Conservation (phyloP, 768 basidiomycete genomes). For the Cubamyces sp. region DNA sequence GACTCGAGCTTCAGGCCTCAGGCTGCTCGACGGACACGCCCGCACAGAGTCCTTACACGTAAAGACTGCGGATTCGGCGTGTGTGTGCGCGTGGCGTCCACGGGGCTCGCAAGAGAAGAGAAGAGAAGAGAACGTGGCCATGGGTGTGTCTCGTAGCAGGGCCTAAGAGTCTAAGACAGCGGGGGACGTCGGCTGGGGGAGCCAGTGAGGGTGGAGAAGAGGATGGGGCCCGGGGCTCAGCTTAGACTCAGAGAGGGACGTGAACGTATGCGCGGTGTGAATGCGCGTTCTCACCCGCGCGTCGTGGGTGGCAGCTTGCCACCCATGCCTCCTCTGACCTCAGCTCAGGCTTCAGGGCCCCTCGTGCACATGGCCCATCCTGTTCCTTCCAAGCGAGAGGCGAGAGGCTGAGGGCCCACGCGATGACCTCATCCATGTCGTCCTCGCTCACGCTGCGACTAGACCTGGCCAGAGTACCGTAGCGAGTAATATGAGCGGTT, state of each 20-base stretch:
- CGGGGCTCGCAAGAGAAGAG: too few relatives aligned
- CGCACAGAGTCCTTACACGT: not conserved
- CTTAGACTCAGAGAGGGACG: not conserved
- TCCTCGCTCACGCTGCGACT: conserved; percentile 10
- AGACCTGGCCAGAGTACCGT: too few relatives aligned
- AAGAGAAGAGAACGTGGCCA: too few relatives aligned
- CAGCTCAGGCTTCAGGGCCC: too few relatives aligned
- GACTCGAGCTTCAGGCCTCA: not conserved
- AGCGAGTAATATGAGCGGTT: too few relatives aligned
- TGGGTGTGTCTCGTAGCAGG: too few relatives aligned
- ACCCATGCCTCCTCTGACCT: too few relatives aligned
- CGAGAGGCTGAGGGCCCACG: conserved; percentile 1
- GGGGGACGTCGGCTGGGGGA: conserved; percentile 5
- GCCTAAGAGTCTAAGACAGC: not conserved
- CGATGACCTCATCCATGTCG: conserved; percentile 15
- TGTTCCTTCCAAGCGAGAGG: too few relatives aligned
- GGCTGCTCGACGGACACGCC: not conserved
- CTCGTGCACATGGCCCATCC: too few relatives aligned
- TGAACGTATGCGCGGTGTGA: conserved; percentile 9
- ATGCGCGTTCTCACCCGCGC: conserved; percentile 10
- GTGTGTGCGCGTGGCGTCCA: not conserved
- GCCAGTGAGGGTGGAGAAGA: not conserved
- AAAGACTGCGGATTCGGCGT: not conserved
- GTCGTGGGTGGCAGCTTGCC: not conserved
- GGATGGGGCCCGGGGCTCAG: not conserved